Conservation (phyloP, 805 yeast genomes). For the Jamesozyma gamospora region DNA sequence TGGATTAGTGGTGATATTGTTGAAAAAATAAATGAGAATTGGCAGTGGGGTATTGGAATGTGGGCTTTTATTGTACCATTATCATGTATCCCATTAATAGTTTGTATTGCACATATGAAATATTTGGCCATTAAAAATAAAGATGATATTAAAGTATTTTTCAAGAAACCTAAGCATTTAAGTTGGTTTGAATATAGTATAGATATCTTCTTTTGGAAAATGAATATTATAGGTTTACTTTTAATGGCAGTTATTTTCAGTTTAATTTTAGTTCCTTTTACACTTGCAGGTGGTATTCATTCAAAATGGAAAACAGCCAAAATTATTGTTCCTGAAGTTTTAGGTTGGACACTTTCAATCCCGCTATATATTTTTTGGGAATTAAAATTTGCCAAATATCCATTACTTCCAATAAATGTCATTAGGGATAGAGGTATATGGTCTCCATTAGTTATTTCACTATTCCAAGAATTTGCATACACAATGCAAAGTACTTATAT, state of each 20-base stretch:
- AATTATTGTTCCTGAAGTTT: slow-evolving; percentile 52
- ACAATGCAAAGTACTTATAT: slow-evolving; percentile 57
- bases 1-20: slow-evolving; percentile 55
- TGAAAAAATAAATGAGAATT: slow-evolving; percentile 27
- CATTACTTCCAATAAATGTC: slow-evolving; percentile 46
- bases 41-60: slow-evolving; percentile 50
- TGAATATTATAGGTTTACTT: slow-evolving; percentile 51
- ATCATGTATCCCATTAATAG: slow-evolving; percentile 38
- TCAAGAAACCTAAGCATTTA: slow-evolving; percentile 1
- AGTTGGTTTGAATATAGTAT: slow-evolving; percentile 18
- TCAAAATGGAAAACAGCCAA: slow-evolving; percentile 45
- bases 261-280: slow-evolving; percentile 53
- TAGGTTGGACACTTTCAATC: slow-evolving; percentile 41
- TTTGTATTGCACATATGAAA: slow-evolving; percentile 40
- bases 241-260: slow-evolving; percentile 46
- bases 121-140: slow-evolving; percentile 34
- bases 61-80: slow-evolving; percentile 51
- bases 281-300: slow-evolving; percentile 51
- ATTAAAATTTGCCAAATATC: slow-evolving; percentile 39
- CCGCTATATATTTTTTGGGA: slow-evolving; percentile 58
- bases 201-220: slow-evolving; percentile 42
- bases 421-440: slow-evolving; percentile 54
- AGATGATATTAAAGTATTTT: slow-evolving; percentile 15
- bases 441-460: slow-evolving; percentile 47
- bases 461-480: slow-evolving; percentile 48